phyloP scores from a whole-genome alignment of 805 yeast genomes.

The Yarrowia divulgata region DNA sequence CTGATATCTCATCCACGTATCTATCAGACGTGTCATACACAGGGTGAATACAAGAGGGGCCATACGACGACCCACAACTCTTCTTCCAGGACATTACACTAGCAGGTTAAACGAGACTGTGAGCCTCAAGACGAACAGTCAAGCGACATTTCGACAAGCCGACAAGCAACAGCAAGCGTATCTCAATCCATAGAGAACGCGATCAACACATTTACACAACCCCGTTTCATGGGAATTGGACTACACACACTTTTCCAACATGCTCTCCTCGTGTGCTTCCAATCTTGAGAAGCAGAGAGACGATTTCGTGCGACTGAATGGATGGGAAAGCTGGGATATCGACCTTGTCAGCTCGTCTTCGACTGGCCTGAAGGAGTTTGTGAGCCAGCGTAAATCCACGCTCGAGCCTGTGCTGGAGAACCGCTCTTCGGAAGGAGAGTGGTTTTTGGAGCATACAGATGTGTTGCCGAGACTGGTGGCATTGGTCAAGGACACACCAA shows the following conservation, averaged over 20 bases:
- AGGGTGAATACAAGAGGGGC: conserved; percentile 5
- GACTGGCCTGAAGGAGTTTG: conserved; percentile 10
- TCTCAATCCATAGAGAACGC: not conserved
- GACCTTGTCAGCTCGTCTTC: conserved; percentile 1
- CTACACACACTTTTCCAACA: not conserved
- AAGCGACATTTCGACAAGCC: not conserved
- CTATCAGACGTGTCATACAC: conserved; percentile 33
- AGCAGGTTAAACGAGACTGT: not conserved
- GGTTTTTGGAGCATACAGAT: conserved; percentile 34
- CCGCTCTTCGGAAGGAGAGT: conserved; percentile 20
- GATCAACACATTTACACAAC: not conserved
- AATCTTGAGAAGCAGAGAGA: conserved; percentile 36
- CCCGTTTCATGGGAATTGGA: conserved; percentile 4
- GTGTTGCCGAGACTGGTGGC: conserved; percentile 15
- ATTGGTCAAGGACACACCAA: conserved; percentile 25
- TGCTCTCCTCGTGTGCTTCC: conserved; percentile 35
- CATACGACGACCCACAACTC: not conserved
- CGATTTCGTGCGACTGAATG: conserved; percentile 26
- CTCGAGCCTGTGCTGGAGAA: conserved; percentile 13
- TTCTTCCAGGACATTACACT: not conserved
- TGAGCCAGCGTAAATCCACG: not conserved
- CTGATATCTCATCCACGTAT: conserved; percentile 9
- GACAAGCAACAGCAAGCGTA: conserved; percentile 2
- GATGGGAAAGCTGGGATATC: conserved; percentile 29
- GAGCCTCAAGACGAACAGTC: too few species aligned